Percentiles rank a stretch among this genome's conserved stretches.
phyloP scores from a whole-genome alignment of 129 eudicot genomes.

The Logfia minima region DNA sequence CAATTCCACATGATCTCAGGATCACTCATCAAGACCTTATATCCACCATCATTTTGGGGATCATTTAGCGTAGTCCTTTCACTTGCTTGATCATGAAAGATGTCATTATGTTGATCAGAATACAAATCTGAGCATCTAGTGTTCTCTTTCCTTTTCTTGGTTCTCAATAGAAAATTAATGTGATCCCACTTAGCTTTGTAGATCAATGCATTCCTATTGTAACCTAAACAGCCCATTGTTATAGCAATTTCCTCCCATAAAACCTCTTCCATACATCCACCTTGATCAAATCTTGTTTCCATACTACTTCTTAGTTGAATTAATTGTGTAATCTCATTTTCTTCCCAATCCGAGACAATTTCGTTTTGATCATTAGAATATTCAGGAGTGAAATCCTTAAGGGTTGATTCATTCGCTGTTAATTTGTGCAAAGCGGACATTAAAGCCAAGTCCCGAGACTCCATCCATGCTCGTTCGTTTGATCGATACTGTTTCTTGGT shows the following conservation, averaged over 20 bases:
- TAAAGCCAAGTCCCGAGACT: slow-evolving; percentile 68
- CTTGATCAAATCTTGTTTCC: slow-evolving; percentile 67
- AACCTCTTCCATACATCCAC: slow-evolving; percentile 48
- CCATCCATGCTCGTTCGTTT: slow-evolving; percentile 79
- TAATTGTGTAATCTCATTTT: slow-evolving; percentile 62
- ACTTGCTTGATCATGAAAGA: slow-evolving; percentile 30
- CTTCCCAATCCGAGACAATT: slow-evolving; percentile 44
- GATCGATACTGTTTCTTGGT: slow-evolving; percentile 65
- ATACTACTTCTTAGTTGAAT: slow-evolving; percentile 55
- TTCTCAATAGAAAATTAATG: slow-evolving; percentile 41
- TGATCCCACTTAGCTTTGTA: slow-evolving; percentile 82
- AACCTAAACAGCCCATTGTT: slow-evolving; percentile 71
- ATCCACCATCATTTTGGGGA: too few relatives aligned
- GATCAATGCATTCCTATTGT: slow-evolving; percentile 44
- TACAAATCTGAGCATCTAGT: slow-evolving; percentile 31
- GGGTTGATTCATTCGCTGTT: slow-evolving; percentile 41
- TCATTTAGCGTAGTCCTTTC: slow-evolving; percentile 25
- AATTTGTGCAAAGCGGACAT: slow-evolving; percentile 74
- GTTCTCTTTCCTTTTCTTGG: slow-evolving; percentile 56
- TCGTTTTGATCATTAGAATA: slow-evolving; percentile 16
- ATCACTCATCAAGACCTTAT: slow-evolving; percentile 44
- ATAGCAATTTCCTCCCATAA: slow-evolving; percentile 76
- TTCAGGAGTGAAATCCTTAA: slow-evolving; percentile 11
- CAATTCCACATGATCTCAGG: slow-evolving; percentile 51
- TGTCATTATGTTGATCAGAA: slow-evolving; percentile 31